Evolutionary conservation across 768 basidiomycete genomes (phyloP).

Genomic region (Macrolepiota dolichaula): DNA sequence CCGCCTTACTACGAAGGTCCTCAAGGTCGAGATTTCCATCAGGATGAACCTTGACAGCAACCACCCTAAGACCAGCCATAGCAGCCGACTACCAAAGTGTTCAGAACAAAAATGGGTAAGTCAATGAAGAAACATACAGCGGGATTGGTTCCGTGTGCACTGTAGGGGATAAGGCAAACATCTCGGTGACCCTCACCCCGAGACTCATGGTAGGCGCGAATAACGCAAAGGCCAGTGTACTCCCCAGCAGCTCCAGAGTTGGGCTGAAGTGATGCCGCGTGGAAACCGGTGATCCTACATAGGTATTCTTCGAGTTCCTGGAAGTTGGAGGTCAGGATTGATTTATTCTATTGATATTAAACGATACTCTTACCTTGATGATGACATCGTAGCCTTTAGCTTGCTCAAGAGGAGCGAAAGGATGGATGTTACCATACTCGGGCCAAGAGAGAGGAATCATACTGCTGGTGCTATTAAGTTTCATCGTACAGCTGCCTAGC

Average conservation of each 20-base stretch:
- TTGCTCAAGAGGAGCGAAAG: slow-evolving; percentile 88
- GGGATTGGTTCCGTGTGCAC: slow-evolving; percentile 98
- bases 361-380: slow-evolving; percentile 53
- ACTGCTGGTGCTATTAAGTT: slow-evolving; percentile 96
- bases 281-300: slow-evolving; percentile 94
- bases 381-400: slow-evolving; percentile 82
- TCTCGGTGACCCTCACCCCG: slow-evolving; percentile 83
- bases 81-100: slow-evolving; percentile 70
- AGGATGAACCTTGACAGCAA: slow-evolving; percentile 83
- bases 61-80: slow-evolving; percentile 96
- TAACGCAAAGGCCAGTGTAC: slow-evolving; percentile 92
- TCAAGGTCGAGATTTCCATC: slow-evolving; percentile 89
- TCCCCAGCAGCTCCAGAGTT: slow-evolving; percentile 99
- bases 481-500: slow-evolving; percentile 96
- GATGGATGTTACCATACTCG: slow-evolving; percentile 87
- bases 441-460: slow-evolving; percentile 97
- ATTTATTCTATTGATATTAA: background rate
- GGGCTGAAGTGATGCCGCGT: slow-evolving; percentile 94
- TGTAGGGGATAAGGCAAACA: slow-evolving; percentile 90
- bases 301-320: slow-evolving; percentile 91
- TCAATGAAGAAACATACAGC: slow-evolving; percentile 55
- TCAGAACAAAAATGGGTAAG: slow-evolving; percentile 8
- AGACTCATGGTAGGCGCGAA: slow-evolving; percentile 91
- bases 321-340: background rate
- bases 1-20: slow-evolving; percentile 84